Evolutionary conservation across 1,284 basidiomycete genomes (phyloP).

Genomic region (Rhodotorula glutinis): DNA sequence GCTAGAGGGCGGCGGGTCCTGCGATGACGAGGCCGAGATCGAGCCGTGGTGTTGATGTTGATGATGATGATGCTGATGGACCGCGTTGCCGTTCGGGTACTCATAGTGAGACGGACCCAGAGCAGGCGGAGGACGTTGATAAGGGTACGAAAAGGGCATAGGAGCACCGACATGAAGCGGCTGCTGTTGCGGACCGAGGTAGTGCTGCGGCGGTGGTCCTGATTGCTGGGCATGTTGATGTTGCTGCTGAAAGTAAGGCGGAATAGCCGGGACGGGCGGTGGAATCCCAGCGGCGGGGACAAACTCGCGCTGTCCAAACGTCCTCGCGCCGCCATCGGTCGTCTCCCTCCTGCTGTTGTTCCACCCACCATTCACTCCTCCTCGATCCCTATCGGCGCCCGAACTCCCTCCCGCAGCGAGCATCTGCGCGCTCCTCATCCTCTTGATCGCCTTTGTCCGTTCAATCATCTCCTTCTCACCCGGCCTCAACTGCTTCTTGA

Average conservation of each 20-base stretch:
- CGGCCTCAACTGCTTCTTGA: conserved; percentile 98
- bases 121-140: neutral
- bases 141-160: neutral
- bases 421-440: conserved; percentile 64
- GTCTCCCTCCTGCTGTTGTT: conserved; percentile 17
- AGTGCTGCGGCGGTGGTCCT: too few relatives aligned
- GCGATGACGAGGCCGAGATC: too few relatives aligned
- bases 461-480: conserved; percentile 99
- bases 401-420: conserved; percentile 19
- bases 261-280: neutral
- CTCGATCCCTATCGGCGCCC: neutral
- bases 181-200: too few relatives aligned
- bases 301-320: neutral
- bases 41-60: too few relatives aligned
- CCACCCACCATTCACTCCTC: conserved; percentile 6
- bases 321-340: conserved; percentile 10
- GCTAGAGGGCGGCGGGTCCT: too few relatives aligned
- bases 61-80: too few relatives aligned
- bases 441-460: conserved; percentile 94
- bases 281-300: neutral
- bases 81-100: too few relatives aligned
- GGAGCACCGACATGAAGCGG: neutral
- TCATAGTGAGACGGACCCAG: too few relatives aligned
- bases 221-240: neutral
- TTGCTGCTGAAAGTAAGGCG: neutral